Percentiles rank a stretch among this genome's conserved stretches.
These are phyloP conservation scores for Gossypium stocksii DNA, from an alignment of 345 rosid species.

Conservation along the genomic window DNA sequence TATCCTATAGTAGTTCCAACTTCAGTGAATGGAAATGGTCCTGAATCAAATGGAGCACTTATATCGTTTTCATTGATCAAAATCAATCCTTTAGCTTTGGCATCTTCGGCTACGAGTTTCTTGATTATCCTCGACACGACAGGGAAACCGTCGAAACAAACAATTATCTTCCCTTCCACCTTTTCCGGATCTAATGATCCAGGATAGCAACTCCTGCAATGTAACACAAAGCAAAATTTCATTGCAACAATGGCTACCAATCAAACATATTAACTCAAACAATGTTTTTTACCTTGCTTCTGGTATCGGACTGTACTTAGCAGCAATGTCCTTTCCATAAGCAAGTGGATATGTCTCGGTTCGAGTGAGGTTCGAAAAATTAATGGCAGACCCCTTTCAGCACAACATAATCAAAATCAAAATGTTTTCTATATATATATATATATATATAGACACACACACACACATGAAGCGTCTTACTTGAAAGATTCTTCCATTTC, in stretches of 20 bases:
- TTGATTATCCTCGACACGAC: conserved; percentile 32
- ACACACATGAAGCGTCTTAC: conserved; percentile 22
- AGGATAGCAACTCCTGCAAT: conserved; percentile 58
- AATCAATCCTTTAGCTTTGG: conserved; percentile 57
- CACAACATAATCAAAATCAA: not conserved
- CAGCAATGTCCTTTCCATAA: conserved; percentile 51
- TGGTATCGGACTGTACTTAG: conserved; percentile 39
- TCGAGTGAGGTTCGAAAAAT: conserved; percentile 48
- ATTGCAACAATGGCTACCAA: not conserved
- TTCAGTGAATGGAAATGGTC: conserved; percentile 51
- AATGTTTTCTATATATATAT: not conserved
- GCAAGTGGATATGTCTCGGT: conserved; percentile 50
- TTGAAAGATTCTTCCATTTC: conserved; percentile 37
- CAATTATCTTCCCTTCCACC: conserved; percentile 55
- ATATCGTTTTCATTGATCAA: conserved; percentile 35
- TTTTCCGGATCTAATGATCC: conserved; percentile 59
- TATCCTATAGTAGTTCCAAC: conserved; percentile 39
- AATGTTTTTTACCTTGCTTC: conserved; percentile 49
- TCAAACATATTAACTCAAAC: not conserved
- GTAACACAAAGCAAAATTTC: not conserved
- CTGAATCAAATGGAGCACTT: conserved; percentile 57
- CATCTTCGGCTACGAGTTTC: conserved; percentile 63
- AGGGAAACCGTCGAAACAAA: conserved; percentile 42
- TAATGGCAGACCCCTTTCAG: conserved; percentile 62
- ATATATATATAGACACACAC: too few species aligned